Evolutionary conservation across 495 filamentous ascomycete genomes (phyloP).

Genomic region (Niebla homalea): DNA sequence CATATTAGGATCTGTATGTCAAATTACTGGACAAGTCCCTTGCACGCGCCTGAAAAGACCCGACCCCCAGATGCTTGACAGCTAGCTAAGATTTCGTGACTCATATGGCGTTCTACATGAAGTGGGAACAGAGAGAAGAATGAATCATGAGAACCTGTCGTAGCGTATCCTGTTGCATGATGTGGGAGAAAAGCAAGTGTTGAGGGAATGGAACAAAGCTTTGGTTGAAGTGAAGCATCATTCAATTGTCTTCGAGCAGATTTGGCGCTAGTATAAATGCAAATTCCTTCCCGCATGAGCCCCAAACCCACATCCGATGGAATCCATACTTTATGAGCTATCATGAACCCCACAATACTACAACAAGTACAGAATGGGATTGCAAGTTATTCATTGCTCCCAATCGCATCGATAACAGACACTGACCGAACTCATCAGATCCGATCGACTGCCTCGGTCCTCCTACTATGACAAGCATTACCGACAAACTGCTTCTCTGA

Average conservation of each 20-base stretch:
- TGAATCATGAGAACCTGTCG: no score
- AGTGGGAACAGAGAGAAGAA: no score
- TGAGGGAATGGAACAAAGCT: background rate
- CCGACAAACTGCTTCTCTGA: conserved; percentile 67
- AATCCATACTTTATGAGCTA: background rate
- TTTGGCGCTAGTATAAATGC: background rate
- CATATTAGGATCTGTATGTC: conserved; percentile 5
- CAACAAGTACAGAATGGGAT: background rate
- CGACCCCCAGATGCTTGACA: background rate
- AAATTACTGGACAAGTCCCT: background rate
- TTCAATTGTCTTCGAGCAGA: background rate
- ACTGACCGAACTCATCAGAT: background rate
- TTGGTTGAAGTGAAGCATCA: background rate
- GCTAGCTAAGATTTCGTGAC: conserved; percentile 7
- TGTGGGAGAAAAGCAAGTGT: background rate
- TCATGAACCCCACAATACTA: background rate
- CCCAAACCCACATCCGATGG: no score
- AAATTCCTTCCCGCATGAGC: background rate
- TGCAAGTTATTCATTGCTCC: background rate
- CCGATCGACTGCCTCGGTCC: conserved; percentile 49
- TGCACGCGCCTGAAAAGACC: background rate
- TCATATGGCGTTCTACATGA: no score
- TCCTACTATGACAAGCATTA: conserved; percentile 84
- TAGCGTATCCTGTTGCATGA: background rate
- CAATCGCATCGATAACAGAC: background rate